Conservation (phyloP, 2,329 filamentous ascomycete genomes). For the Lojkania enalia region DNA sequence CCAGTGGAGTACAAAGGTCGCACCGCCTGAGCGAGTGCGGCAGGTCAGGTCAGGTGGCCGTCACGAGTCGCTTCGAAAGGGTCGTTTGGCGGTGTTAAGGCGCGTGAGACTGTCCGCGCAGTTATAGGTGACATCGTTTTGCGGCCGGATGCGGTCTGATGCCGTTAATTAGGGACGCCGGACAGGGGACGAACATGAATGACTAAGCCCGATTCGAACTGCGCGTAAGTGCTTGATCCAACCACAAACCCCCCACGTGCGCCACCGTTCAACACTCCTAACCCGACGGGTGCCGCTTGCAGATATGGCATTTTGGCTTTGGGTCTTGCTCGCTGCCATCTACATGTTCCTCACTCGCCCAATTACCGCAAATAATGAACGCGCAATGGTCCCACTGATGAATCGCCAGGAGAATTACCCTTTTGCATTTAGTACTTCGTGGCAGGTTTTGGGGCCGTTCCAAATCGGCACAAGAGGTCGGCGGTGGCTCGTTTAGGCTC, state of each 20-base stretch:
- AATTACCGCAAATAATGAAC: conserved; percentile 21
- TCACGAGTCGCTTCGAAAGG: no score
- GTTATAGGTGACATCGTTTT: conserved; percentile 16
- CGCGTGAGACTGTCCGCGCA: conserved; percentile 16
- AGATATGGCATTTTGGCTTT: not conserved
- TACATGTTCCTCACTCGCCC: conserved; percentile 17
- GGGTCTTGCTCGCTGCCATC: conserved; percentile 2
- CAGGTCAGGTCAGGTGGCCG: no score
- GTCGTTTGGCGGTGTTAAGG: no score
- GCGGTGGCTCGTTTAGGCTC: no score
- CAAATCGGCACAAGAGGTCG: conserved; percentile 62
- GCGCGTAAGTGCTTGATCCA: conserved; percentile 20
- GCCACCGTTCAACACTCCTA: conserved; percentile 8
- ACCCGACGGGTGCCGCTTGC: not conserved
- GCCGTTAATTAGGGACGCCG: conserved; percentile 14
- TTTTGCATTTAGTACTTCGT: conserved; percentile 44
- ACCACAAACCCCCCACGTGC: conserved; percentile 16
- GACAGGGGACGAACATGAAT: not conserved
- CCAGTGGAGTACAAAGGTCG: no score
- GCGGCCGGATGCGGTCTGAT: conserved; percentile 29
- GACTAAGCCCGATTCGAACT: conserved; percentile 16
- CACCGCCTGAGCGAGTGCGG: no score
- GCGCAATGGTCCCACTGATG: conserved; percentile 22
- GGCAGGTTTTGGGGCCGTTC: conserved; percentile 61
- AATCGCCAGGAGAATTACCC: conserved; percentile 16